A percentile compares a stretch with the other conserved stretches of the same genome.
Evolutionary conservation across 352 stramenopile genomes (phyloP).

Genomic region (Thalassiosira hispida): DNA sequence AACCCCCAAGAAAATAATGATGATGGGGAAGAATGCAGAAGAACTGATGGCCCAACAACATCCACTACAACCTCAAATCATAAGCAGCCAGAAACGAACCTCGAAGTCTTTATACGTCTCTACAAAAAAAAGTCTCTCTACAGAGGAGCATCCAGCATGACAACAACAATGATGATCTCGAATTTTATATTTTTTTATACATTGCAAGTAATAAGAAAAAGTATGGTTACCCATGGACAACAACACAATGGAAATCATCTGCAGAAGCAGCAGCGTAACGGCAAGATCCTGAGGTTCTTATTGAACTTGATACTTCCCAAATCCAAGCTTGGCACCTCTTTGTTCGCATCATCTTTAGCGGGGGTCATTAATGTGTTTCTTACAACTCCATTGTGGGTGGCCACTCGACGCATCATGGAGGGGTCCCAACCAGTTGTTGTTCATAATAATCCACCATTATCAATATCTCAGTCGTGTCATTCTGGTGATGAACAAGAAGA

Average conservation of each 20-base stretch:
- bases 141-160: slow-evolving; percentile 62
- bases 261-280: not conserved
- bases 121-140: slow-evolving; percentile 61
- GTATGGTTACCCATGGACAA: slow-evolving; percentile 9
- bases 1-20: not conserved
- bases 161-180: slow-evolving; percentile 78
- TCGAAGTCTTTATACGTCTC: slow-evolving; percentile 60
- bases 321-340: slow-evolving; percentile 50
- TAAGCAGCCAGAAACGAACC: slow-evolving; percentile 26
- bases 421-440: slow-evolving; percentile 60
- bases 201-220: slow-evolving; percentile 32
- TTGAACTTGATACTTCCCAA: slow-evolving; percentile 10
- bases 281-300: not conserved
- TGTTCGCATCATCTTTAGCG: slow-evolving; percentile 78
- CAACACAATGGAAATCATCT: not conserved
- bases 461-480: too few relatives aligned
- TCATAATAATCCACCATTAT: slow-evolving; percentile 45
- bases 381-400: slow-evolving; percentile 92
- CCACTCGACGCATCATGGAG: slow-evolving; percentile 92
- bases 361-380: slow-evolving; percentile 90
- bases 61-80: too few relatives aligned
- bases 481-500: too few relatives aligned
- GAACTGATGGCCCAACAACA: too few relatives aligned
- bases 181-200: slow-evolving; percentile 85
- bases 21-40: too few relatives aligned